A percentile compares a stretch with the other conserved stretches of the same genome.
Evolutionary conservation across 2,329 filamentous ascomycete genomes (phyloP).

Genomic region (Hypoxylon sp.): DNA sequence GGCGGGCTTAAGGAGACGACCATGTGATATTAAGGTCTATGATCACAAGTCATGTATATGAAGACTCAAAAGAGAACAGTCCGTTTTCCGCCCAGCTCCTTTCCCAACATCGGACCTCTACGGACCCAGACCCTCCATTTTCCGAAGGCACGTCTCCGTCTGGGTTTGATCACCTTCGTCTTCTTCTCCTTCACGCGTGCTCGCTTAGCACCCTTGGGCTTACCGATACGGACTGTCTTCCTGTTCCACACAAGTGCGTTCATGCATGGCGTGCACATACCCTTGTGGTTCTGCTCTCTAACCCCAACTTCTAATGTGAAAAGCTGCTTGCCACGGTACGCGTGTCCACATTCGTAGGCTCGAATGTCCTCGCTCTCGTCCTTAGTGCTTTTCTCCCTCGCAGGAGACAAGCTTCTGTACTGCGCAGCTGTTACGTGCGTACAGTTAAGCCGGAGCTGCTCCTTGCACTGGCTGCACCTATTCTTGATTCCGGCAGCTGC

Average conservation of each 20-base stretch:
- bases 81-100: neutral
- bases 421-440: conserved; percentile 17
- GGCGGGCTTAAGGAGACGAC: neutral
- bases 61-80: neutral
- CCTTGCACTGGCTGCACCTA: neutral
- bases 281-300: neutral
- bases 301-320: neutral
- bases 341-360: conserved; percentile 24
- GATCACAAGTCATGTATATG: neutral
- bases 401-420: conserved; percentile 9
- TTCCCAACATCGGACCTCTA: conserved; percentile 12
- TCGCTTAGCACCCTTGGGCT: conserved; percentile 2
- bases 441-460: conserved; percentile 4
- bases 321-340: neutral
- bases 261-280: conserved; percentile 19
- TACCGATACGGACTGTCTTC: conserved; percentile 14
- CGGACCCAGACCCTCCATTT: conserved; percentile 6
- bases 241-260: conserved; percentile 6
- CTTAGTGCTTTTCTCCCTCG: neutral
- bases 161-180: neutral
- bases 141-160: neutral
- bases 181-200: neutral
- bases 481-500: neutral
- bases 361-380: neutral
- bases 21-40: neutral